Conservation (phyloP, 2,329 filamentous ascomycete species). For the Sodiomyces alkalinus region DNA sequence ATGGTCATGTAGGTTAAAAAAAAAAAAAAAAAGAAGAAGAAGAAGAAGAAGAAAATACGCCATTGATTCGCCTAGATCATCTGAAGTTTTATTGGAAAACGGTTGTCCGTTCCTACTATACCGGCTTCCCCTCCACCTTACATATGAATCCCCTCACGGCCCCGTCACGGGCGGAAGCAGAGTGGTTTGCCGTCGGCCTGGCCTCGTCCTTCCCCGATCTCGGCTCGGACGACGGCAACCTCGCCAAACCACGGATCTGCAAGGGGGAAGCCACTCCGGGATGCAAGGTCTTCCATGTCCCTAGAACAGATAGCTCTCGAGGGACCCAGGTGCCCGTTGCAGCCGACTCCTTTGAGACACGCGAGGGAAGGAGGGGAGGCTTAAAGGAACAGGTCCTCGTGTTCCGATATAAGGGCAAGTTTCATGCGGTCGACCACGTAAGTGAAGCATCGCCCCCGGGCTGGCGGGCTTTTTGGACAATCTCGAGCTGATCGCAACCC, state of each 20-base stretch:
- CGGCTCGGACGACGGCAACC: constrained; percentile 19
- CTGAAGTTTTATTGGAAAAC: too few relatives aligned
- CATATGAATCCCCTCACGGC: constrained; percentile 10
- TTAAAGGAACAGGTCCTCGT: constrained; percentile 48
- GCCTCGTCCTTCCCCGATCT: constrained; percentile 40
- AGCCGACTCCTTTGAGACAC: too few relatives aligned
- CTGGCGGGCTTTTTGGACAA: too few relatives aligned
- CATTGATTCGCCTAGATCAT: too few relatives aligned
- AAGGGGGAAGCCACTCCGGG: constrained; percentile 24
- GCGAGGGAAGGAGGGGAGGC: too few relatives aligned
- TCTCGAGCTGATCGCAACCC: too few relatives aligned
- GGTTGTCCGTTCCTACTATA: too few relatives aligned
- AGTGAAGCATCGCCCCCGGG: too few relatives aligned
- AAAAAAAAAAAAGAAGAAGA: too few relatives aligned
- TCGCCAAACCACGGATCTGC: constrained; percentile 23
- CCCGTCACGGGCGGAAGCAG: constrained; percentile 11
- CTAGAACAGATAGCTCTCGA: constrained; percentile 20
- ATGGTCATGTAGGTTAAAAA: too few relatives aligned
- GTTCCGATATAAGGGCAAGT: constrained; percentile 45
- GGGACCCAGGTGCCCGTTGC: constrained; percentile 20
- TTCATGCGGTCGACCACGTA: constrained; percentile 57
- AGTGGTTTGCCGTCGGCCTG: constrained; percentile 41
- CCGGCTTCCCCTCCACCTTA: too few relatives aligned
- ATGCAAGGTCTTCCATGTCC: constrained; percentile 44
- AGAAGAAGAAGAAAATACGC: too few relatives aligned